Base-by-base conservation (phyloP, 371 early-diverging fungal species). In the Amoeboaphelidium occidentale region DNA sequence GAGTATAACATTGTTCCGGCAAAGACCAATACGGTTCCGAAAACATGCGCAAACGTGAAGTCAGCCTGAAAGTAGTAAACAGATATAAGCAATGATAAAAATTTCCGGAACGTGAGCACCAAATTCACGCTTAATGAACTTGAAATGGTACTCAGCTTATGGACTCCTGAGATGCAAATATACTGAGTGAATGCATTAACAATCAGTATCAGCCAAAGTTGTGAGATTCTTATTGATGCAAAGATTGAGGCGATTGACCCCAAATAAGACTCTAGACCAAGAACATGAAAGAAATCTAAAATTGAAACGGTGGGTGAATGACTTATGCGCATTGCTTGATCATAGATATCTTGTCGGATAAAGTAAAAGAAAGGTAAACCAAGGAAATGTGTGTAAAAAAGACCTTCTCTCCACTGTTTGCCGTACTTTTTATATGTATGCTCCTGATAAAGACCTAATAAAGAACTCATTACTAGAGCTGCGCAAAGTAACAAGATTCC, bases 321-420 rank as follows among this genome's bases (percentile, higher is more conserved):
- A 49, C 68, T 70, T 47, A 72, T 74, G 14, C 59, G 58, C 1
- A 47, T 45, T 3, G 70, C 46, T 54, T 77, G 78, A 23, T 50
- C 50, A 26, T 48, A 20, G 27, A 89, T 70, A 52, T 81, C 79
- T 24, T 59, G 60, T 55, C 65, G 70, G 51, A 84, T 75, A 4
- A 83, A 27, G 22, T 75, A 39, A 53, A 89, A 85, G 56, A 79
- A 68, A 0, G 88, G 86, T 25, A 89, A 55, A 0, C 79, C 78
- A 26, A 86, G 57, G 32, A 76, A 64, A 56, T 89, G 90, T 72
- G 78, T 81, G 53, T 85, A 89, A 54, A 89, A 89, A 28, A 89
- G 59, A 0, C 81, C 83, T 57, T 89, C 90, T 24, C 79, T 68
- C 90, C 90, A 89, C 44, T 79, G 72, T 23, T 78, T 73, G 14